phyloP scores from a whole-genome alignment of 495 filamentous ascomycete species.

The Trichocladium uniseriatum region DNA sequence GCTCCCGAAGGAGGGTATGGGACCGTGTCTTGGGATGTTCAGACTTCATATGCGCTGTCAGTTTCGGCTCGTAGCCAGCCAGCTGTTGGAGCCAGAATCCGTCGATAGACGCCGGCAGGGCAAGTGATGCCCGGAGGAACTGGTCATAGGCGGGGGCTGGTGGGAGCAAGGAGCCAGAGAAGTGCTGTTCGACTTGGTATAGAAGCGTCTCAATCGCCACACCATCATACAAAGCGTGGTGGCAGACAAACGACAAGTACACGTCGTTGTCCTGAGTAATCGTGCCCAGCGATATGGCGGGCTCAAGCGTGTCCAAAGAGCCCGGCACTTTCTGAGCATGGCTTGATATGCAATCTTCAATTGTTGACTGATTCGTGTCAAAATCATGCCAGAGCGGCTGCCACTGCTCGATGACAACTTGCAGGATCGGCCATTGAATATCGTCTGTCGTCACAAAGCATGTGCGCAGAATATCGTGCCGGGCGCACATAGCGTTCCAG shows the following conservation, averaged over 20 bases:
- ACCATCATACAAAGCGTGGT: slow-evolving; percentile 78
- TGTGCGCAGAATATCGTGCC: slow-evolving; percentile 58
- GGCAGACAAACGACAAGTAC: slow-evolving; percentile 53
- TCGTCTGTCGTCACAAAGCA: slow-evolving; percentile 49
- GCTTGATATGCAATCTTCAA: slow-evolving; percentile 17
- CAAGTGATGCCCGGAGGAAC: slow-evolving; percentile 27
- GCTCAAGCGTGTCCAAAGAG: slow-evolving; percentile 24
- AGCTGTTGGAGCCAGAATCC: slow-evolving; percentile 54
- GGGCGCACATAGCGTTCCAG: slow-evolving; percentile 42
- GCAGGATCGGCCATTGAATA: slow-evolving; percentile 43
- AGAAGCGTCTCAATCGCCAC: slow-evolving; percentile 56
- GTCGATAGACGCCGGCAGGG: slow-evolving; percentile 33
- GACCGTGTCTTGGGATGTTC: background rate
- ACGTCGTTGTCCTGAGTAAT: slow-evolving; percentile 13
- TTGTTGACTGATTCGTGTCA: slow-evolving; percentile 2
- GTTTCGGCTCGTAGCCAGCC: slow-evolving; percentile 36
- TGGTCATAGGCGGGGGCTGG: slow-evolving; percentile 35
- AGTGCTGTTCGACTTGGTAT: slow-evolving; percentile 50
- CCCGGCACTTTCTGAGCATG: slow-evolving; percentile 24
- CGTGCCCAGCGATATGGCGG: slow-evolving; percentile 30
- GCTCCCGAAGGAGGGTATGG: background rate
- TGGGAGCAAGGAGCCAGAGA: slow-evolving; percentile 36
- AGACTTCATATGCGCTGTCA: slow-evolving; percentile 24
- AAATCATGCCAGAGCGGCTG: slow-evolving; percentile 25
- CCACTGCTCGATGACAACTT: slow-evolving; percentile 43